Evolutionary conservation across 73 alveolate genomes (phyloP).

Genomic region (Breviolum minutum): DNA sequence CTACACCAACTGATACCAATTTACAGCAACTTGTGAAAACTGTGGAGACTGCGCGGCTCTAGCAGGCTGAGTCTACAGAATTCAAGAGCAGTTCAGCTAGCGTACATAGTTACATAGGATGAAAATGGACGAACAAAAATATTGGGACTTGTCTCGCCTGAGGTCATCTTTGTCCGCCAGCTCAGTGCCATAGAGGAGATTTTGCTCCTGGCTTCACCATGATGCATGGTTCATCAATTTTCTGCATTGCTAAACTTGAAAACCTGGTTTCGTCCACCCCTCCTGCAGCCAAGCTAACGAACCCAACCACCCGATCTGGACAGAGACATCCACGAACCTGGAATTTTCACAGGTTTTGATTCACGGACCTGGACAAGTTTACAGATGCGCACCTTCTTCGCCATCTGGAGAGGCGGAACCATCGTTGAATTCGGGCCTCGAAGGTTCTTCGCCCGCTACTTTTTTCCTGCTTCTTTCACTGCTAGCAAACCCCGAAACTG

Average conservation of each 20-base stretch:
- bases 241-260: not conserved
- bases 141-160: slow-evolving; percentile 13
- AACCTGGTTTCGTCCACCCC: not conserved
- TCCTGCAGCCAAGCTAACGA: slow-evolving; percentile 91
- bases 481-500: not conserved
- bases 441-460: too few species aligned
- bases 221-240: not conserved
- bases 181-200: slow-evolving; percentile 76
- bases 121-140: not conserved
- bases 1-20: too few species aligned
- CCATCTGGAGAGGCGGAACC: slow-evolving; percentile 78
- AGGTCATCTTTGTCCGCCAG: slow-evolving; percentile 86
- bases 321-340: slow-evolving; percentile 83
- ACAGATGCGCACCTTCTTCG: slow-evolving; percentile 12
- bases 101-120: not conserved
- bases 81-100: not conserved
- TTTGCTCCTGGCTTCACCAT: slow-evolving; percentile 37
- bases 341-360: not conserved
- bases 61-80: too few species aligned
- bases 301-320: slow-evolving; percentile 87
- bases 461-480: not conserved
- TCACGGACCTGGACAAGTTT: not conserved
- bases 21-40: too few species aligned
- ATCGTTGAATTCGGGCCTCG: slow-evolving; percentile 62
- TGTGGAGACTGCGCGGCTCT: too few species aligned